Base-by-base conservation (phyloP, 768 basidiomycete species). In the Rhodocollybia butyracea region DNA sequence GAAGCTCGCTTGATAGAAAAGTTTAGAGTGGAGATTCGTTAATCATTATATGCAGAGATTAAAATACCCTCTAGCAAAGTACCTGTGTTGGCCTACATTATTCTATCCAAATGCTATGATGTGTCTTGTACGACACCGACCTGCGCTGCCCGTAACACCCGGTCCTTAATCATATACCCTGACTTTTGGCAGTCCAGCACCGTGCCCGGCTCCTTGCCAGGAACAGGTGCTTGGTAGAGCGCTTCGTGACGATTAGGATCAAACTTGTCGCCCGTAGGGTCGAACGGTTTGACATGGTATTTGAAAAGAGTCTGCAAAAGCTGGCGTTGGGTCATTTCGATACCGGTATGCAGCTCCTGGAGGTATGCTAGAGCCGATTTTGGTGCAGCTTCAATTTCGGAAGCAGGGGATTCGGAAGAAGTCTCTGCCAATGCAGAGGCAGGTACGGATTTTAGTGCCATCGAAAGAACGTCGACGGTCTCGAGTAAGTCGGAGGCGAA, bases 161-260 rank as follows among this genome's bases (percentile, higher is more conserved):
- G 83, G 61, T 93, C 91, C 74, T 96, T 97, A 75, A 99, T 94
- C 74, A 79, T 92, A 76, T 92, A 98, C 3, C 94, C 95, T 54
- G 78, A 76, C 76, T 96, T 94, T 69, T 90, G 89, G 67, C 89
- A 91, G 67, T 96, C 91, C 43, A 97, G 80, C 31, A 98, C 88
- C 2, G 89, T 88, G 13, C 96, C 96, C 1, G 93, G 85, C 68
- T 88, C 86, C 73, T 91, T 92, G 13, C 82, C 90, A n/a, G 92
- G 88, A 60, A 94, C 79, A 21, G 95, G 94, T 24, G 84, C 91
- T 73, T 95, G 93, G 73, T 92, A 98, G 26, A 97, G 78, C 11
- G 97, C 97, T 73, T 99, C 97, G 64, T 98, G 96, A 30, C 76
- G 73, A 71, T 98, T 98, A 15, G 97, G 96, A 71, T 99, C 94